These are phyloP conservation scores for Vitis labrusca DNA, from an alignment of 164 flowering plant genomes.

Conservation along the genomic window DNA sequence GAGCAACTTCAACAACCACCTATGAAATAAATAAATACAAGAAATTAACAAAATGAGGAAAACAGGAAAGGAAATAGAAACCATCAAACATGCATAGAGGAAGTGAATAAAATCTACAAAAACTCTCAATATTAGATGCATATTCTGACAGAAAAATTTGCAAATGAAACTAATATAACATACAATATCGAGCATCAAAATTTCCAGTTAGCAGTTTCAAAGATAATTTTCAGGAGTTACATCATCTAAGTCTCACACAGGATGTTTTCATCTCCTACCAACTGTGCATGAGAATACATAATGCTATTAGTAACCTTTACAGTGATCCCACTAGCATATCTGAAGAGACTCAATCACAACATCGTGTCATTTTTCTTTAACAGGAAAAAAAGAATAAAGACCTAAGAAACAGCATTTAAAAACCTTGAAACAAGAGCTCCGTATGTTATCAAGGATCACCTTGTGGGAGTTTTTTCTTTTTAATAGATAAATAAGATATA, in stretches of 20 bases:
- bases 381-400: no score
- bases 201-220: neutral
- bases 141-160: neutral
- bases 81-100: neutral
- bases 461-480: no score
- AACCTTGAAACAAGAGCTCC: no score
- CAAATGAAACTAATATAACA: no score
- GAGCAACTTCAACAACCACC: conserved; percentile 74
- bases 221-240: neutral
- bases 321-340: neutral
- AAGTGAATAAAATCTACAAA: neutral
- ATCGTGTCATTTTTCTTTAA: neutral
- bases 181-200: no score
- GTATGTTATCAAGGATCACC: no score
- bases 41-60: neutral
- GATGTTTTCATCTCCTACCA: neutral
- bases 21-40: conserved; percentile 11
- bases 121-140: neutral
- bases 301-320: neutral
- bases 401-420: no score
- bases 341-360: neutral
- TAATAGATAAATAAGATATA: no score
- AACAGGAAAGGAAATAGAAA: neutral
- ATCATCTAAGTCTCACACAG: neutral
- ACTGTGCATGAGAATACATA: neutral